These are phyloP conservation scores for Mesembryanthemum crystallinum DNA, from an alignment of 148 eudicot genomes.

Conservation along the genomic window DNA sequence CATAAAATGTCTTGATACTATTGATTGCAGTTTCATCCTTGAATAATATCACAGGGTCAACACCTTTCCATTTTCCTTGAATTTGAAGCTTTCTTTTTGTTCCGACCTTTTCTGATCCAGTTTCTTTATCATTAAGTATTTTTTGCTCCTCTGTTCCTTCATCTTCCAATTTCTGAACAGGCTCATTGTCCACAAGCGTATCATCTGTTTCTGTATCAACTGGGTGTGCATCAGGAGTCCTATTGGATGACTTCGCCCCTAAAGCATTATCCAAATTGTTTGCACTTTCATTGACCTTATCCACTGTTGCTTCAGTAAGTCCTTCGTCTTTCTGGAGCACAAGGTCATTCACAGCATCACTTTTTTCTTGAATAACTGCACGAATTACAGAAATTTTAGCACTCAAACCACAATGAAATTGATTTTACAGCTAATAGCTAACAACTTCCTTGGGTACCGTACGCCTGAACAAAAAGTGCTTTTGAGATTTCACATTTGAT, in stretches of 20 bases:
- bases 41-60: slow-evolving; percentile 85
- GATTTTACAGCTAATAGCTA: background rate
- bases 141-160: slow-evolving; percentile 38
- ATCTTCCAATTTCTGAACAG: slow-evolving; percentile 36
- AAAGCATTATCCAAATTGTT: slow-evolving; percentile 27
- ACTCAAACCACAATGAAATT: background rate
- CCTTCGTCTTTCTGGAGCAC: slow-evolving; percentile 20
- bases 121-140: slow-evolving; percentile 26
- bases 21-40: slow-evolving; percentile 53
- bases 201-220: slow-evolving; percentile 38
- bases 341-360: slow-evolving; percentile 20
- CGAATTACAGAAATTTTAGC: background rate
- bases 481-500: background rate
- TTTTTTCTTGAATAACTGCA: slow-evolving; percentile 52
- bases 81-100: slow-evolving; percentile 76
- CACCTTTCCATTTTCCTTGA: slow-evolving; percentile 94
- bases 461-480: background rate
- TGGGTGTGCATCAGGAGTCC: slow-evolving; percentile 29
- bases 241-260: slow-evolving; percentile 32
- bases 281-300: slow-evolving; percentile 22
- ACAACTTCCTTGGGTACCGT: background rate
- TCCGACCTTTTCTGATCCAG: slow-evolving; percentile 38
- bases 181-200: slow-evolving; percentile 34
- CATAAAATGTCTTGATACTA: slow-evolving; percentile 73
- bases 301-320: slow-evolving; percentile 27